phyloP scores from a whole-genome alignment of 495 filamentous ascomycete species.

The Penicillium psychrofluorescens region DNA sequence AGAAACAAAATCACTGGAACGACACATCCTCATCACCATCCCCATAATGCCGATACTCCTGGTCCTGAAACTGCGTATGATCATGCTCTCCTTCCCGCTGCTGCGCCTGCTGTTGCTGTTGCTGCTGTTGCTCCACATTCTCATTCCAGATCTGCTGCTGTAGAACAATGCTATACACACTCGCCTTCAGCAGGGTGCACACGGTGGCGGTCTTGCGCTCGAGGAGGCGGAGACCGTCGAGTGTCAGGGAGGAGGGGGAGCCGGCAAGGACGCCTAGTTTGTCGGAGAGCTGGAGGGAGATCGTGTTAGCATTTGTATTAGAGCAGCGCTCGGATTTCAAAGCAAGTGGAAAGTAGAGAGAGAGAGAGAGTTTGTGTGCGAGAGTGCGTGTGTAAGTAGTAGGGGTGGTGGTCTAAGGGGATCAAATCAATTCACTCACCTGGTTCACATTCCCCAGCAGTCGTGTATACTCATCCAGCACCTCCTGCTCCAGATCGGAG shows the following conservation, averaged over 20 bases:
- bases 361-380: no score
- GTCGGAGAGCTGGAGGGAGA: constrained; percentile 23
- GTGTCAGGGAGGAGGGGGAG: constrained; percentile 25
- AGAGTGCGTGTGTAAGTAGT: no score
- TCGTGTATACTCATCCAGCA: constrained; percentile 86
- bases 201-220: constrained; percentile 92
- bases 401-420: neutral
- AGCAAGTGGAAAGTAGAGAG: neutral
- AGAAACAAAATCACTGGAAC: constrained; percentile 20
- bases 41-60: constrained; percentile 24
- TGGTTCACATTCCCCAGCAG: constrained; percentile 87
- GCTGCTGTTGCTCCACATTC: constrained; percentile 33
- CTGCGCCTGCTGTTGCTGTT: constrained; percentile 25
- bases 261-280: constrained; percentile 30
- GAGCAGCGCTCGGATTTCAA: no score
- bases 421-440: constrained; percentile 35
- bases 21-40: constrained; percentile 26
- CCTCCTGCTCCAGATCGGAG: constrained; percentile 82
- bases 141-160: constrained; percentile 86
- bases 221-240: constrained; percentile 74
- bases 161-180: constrained; percentile 95
- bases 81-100: constrained; percentile 6
- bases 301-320: no score
- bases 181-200: constrained; percentile 92
- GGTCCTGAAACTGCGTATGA: constrained; percentile 18